These are phyloP conservation scores for Ogataea saltuana DNA, from an alignment of 805 yeast genomes.

Conservation along the genomic window DNA sequence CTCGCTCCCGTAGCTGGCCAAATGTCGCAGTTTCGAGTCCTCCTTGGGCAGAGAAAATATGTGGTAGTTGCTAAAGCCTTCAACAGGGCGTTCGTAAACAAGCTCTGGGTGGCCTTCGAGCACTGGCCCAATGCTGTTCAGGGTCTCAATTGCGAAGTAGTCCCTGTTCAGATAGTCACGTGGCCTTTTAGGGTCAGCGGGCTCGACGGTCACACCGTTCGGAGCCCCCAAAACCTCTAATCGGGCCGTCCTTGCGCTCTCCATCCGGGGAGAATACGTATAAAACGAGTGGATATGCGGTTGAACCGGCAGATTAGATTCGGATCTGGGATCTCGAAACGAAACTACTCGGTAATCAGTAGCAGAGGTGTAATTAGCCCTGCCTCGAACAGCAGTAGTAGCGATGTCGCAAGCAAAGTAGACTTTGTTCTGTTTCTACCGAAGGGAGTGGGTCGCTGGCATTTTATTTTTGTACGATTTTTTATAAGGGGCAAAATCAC, in stretches of 20 bases:
- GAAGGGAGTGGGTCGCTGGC: no score
- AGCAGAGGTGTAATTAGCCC: no score
- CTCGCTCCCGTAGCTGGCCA: conserved; percentile 41
- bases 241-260: neutral
- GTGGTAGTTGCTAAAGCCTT: conserved; percentile 61
- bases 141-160: conserved; percentile 65
- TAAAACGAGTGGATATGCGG: no score
- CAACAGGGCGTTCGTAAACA: conserved; percentile 63
- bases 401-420: no score
- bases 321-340: no score
- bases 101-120: conserved; percentile 43
- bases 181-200: conserved; percentile 21
- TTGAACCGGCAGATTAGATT: no score
- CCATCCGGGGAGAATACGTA: neutral
- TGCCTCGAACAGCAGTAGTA: no score
- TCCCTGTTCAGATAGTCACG: conserved; percentile 52
- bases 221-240: neutral
- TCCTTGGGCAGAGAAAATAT: conserved; percentile 59
- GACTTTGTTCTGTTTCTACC: no score
- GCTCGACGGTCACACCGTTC: neutral
- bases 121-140: conserved; percentile 6
- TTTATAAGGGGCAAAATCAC: no score
- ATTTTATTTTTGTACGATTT: no score
- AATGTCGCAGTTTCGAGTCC: conserved; percentile 33
- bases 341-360: no score